Conservation (phyloP, 108 stramenopile species). For the Nitzschia sp. region DNA sequence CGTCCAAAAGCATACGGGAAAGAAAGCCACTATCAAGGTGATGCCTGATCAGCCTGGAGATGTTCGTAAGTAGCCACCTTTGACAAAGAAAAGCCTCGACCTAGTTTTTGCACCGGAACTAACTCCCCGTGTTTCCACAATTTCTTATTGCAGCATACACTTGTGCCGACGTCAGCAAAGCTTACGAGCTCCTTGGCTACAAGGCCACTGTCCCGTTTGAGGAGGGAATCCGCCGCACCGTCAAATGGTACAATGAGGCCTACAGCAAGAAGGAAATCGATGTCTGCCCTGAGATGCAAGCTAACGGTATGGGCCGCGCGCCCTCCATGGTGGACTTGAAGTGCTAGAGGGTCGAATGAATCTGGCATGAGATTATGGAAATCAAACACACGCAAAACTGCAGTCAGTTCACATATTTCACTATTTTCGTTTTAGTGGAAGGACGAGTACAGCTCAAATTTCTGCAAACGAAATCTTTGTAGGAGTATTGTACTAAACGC, state of each 20-base stretch:
- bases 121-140: not conserved
- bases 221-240: constrained; percentile 94
- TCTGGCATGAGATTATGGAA: too few species aligned
- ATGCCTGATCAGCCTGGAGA: constrained; percentile 98
- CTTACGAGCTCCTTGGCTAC: constrained; percentile 87
- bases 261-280: constrained; percentile 61
- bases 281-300: constrained; percentile 69
- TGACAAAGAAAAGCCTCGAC: not conserved
- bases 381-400: too few species aligned
- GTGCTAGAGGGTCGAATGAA: too few species aligned
- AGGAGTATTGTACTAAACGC: too few species aligned
- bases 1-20: constrained; percentile 88
- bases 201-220: constrained; percentile 86
- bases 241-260: constrained; percentile 87
- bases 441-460: too few species aligned
- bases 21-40: constrained; percentile 83
- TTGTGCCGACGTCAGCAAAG: constrained; percentile 95
- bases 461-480: too few species aligned
- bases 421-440: too few species aligned
- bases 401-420: too few species aligned
- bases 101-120: not conserved
- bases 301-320: constrained; percentile 77
- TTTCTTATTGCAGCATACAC: constrained; percentile 64
- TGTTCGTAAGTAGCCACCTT: constrained; percentile 58
- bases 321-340: constrained; percentile 49